Conservation (phyloP, 2,329 filamentous ascomycete species). For the Stemphylium vesicarium region DNA sequence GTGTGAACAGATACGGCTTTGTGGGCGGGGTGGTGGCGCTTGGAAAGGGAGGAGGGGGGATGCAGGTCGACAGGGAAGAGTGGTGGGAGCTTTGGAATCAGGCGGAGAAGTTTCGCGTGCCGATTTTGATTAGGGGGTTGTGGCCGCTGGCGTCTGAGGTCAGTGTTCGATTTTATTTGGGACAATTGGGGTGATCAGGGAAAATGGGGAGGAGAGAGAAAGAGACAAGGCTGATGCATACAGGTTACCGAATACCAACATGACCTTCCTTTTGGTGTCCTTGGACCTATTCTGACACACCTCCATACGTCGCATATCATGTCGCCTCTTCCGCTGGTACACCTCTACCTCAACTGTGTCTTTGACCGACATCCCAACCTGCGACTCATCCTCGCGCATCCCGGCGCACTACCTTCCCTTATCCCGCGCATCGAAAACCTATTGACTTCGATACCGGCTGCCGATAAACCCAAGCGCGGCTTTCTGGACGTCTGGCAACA, state of each 20-base stretch:
- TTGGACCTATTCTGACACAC: conserved; percentile 25
- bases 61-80: conserved; percentile 48
- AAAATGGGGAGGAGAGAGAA: not conserved
- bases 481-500: conserved; percentile 61
- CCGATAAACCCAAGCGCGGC: conserved; percentile 30
- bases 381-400: conserved; percentile 62
- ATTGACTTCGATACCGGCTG: conserved; percentile 24
- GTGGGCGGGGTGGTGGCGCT: conserved; percentile 58
- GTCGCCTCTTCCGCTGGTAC: conserved; percentile 57
- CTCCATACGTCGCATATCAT: conserved; percentile 59
- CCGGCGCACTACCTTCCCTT: conserved; percentile 62
- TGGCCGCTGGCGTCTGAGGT: conserved; percentile 31
- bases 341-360: conserved; percentile 59
- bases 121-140: conserved; percentile 33
- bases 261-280: conserved; percentile 14
- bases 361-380: conserved; percentile 63
- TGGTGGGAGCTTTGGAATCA: conserved; percentile 54
- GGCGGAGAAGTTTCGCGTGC: conserved; percentile 51
- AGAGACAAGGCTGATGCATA: not conserved
- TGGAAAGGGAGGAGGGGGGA: conserved; percentile 42
- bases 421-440: conserved; percentile 54
- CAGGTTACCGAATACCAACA: conserved; percentile 23
- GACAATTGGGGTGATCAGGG: too few species aligned
- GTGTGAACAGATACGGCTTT: conserved; percentile 54
- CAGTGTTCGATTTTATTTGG: not conserved